Evolutionary conservation across 306 rosid genomes (phyloP), one percentile per base, ranked within the genome.

Genomic region (Sechiopsis laciniata): DNA sequence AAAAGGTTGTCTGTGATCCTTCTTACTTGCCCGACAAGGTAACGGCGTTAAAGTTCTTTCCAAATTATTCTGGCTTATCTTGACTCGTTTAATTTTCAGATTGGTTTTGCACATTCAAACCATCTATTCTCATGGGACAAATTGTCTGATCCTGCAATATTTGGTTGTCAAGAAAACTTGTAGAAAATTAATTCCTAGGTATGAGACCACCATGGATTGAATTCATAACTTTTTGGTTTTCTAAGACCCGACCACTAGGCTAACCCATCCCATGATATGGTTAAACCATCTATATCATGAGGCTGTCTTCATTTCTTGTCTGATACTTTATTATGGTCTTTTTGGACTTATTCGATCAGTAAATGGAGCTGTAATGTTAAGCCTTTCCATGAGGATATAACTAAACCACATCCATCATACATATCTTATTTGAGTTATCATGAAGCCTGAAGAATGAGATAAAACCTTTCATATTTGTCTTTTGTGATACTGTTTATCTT

Each of bases 1-100:
- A 85, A 73, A 94, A 89, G 83, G 87, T 94, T 83, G 98, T 94
- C 22, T 89, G 98, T 54, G 98, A 94, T 82, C 98, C 98, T 54
- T 94, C 98, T 42, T 94, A 94, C 86, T 86, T 94, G 85, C 87
- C 89, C 7, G 72, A 76, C 85, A 94, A 94, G 97, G 98, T 88
- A 87, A 77, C 10, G 50, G 19, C 17, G 8, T 45, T 35, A 16
- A 13, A 21, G 67, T 59, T 21, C n/a, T 58, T 58, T 45, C 9
- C 56, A 40, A 74, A 56, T 58, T n/a, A 35, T 59, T 72, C 21
- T 17, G 0, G 7, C 11, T 26, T 51, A 40, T 2, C 2, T 69
- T 7, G 42, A 24, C 15, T 26, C 15, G 2, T 42, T 14, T 20
- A 8, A 56, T 6, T 73, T 57, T 55, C 1, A 8, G 26, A 53